These are phyloP conservation scores for Fusarium denticulatum DNA, from an alignment of 2,329 filamentous ascomycete species.

Conservation along the genomic window DNA sequence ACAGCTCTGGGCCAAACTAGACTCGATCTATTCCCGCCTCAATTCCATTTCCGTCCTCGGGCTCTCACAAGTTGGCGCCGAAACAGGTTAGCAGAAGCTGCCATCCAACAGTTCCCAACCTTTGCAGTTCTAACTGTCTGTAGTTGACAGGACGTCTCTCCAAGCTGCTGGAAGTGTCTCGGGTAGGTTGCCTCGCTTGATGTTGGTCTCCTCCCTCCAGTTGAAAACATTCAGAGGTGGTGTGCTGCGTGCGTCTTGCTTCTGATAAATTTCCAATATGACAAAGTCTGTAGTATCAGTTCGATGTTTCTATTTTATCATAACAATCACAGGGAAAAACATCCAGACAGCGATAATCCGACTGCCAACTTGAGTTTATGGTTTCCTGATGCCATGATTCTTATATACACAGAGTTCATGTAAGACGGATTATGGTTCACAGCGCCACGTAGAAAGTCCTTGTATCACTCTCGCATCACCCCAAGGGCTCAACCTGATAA, in stretches of 20 bases:
- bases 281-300: background rate
- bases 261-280: no score
- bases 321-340: accelerated
- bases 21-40: background rate
- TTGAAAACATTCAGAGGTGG: background rate
- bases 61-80: background rate
- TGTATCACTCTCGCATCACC: background rate
- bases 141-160: background rate
- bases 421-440: no score
- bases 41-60: constrained; percentile 4
- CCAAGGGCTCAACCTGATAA: accelerated
- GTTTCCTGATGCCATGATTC: background rate
- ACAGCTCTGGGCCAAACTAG: background rate
- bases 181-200: background rate
- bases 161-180: background rate
- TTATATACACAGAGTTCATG: background rate
- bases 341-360: no score
- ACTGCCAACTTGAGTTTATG: accelerated
- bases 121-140: background rate
- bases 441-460: background rate
- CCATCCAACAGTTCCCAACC: background rate
- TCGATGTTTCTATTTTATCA: accelerated
- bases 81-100: background rate
- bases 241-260: background rate
- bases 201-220: background rate